Evolutionary conservation across 169 alveolate species (phyloP), one percentile per base, ranked within the genome.

Genomic region (Plasmodium blacklocki): DNA sequence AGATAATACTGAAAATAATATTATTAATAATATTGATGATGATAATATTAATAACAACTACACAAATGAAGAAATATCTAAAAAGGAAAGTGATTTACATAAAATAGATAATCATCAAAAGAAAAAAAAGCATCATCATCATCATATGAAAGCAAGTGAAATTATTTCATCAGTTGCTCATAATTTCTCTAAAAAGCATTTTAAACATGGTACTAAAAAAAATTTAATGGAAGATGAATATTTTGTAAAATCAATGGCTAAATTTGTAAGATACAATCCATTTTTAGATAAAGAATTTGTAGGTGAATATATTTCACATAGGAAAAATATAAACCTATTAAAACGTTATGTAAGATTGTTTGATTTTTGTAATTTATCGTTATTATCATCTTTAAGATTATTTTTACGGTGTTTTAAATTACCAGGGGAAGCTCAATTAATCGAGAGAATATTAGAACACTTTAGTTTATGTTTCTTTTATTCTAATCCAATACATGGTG

Each of bases 381-480:
- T 97, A 39, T 97, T 96, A 29, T 94, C 90, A 90, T 97, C 98
- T 3, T 89, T 97, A 21, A 93, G 98, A 73, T 71, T 75, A 56
- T 92, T 96, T 66, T 78, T 97, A 66, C 83, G 95, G 15, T 88
- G 97, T 15, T 97, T 96, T 92, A 94, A 96, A 80, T 86, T 97
- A 45, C 98, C 98, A 0, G 98, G 98, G 1, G 99, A 97, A 88
- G 94, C 98, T 5, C 98, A 97, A 67, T 96, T 95, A 75, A 96
- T 97, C 50, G 98, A 96, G 75, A 88, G 99, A 74, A 95, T 97
- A 71, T 93, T 97, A 87, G 98, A 96, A 45, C 92, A 86, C 29
- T 86, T 86, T 52, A 86, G 92, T 39, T 60, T 86, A 47, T 62
- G 87, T 23, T 73, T 86, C 50, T 86, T 86, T 86, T 72, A 72